These are phyloP conservation scores for Lentinula aciculospora DNA, from an alignment of 768 basidiomycete species.

Conservation along the genomic window DNA sequence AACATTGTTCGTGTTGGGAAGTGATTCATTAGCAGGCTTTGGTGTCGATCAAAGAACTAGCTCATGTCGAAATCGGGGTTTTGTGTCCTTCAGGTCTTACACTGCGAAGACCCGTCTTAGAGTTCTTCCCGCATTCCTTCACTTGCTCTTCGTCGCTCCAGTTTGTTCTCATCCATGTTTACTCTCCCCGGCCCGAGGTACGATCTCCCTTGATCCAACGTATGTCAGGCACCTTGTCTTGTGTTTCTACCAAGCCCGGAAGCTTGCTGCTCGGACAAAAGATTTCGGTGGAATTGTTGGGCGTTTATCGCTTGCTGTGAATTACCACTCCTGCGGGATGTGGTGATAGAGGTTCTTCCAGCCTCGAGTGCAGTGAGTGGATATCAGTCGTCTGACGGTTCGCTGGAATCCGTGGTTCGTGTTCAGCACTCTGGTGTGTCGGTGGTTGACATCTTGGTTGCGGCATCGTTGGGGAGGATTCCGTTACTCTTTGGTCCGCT, in stretches of 20 bases:
- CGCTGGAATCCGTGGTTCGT: background rate
- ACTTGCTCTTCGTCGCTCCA: conserved; percentile 2
- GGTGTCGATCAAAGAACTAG: background rate
- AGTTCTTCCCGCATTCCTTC: background rate
- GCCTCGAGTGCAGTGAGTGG: conserved; percentile 2
- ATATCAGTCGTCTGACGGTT: background rate
- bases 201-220: background rate
- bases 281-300: background rate
- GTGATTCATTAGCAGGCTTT: background rate
- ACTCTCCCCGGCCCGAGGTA: background rate
- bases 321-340: conserved; percentile 5
- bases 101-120: conserved; percentile 3
- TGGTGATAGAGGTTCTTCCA: conserved; percentile 5
- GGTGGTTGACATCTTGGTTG: background rate
- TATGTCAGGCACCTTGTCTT: background rate
- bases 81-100: background rate
- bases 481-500: background rate
- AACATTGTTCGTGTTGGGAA: conserved; percentile 1
- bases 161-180: background rate
- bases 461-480: background rate
- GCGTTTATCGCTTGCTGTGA: background rate
- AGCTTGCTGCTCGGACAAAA: background rate
- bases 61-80: background rate
- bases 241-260: background rate
- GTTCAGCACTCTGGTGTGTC: background rate